A percentile compares a stretch with the other conserved stretches of the same genome.
Conservation (phyloP, 1,284 basidiomycete genomes). For the Papiliotrema fonsecae region DNA sequence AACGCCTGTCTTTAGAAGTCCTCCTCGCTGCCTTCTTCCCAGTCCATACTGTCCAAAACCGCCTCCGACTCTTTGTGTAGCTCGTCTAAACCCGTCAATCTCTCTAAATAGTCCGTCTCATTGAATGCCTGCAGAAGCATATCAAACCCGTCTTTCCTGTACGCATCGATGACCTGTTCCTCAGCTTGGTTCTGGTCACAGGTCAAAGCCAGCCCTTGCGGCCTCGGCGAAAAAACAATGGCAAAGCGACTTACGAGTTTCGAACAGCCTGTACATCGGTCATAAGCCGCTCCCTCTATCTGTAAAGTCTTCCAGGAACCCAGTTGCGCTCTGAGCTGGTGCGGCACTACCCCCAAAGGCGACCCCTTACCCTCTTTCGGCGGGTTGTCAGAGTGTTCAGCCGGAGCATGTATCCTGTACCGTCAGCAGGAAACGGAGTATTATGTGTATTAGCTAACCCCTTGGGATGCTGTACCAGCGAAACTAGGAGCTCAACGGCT, state of each 20-base stretch:
- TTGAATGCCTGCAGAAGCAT: constrained; percentile 82
- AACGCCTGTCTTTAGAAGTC: constrained; percentile 12
- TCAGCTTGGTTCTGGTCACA: not conserved
- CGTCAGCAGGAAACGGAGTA: too few species aligned
- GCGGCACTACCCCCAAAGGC: constrained; percentile 81
- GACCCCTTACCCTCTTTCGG: constrained; percentile 48
- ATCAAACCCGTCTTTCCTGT: constrained; percentile 67
- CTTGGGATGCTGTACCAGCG: constrained; percentile 81
- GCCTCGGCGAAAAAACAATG: too few species aligned
- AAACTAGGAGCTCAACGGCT: constrained; percentile 86
- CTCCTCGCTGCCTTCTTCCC: constrained; percentile 61
- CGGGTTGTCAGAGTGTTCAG: constrained; percentile 44
- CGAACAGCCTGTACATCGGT: constrained; percentile 86
- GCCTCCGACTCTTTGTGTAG: constrained; percentile 72
- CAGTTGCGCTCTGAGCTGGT: constrained; percentile 87
- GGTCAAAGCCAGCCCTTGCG: too few species aligned
- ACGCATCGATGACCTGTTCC: constrained; percentile 67
- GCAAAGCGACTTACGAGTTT: constrained; percentile 55
- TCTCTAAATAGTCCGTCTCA: constrained; percentile 73
- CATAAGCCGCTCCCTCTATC: constrained; percentile 80
- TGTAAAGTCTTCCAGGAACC: constrained; percentile 77
- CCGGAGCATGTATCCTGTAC: constrained; percentile 60
- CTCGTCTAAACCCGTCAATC: constrained; percentile 77
- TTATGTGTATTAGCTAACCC: constrained; percentile 58
- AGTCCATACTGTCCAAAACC: constrained; percentile 67